Evolutionary conservation across 2,329 filamentous ascomycete genomes (phyloP), one percentile per base, ranked within the genome.

Genomic region (Ceratocystis harringtonii): DNA sequence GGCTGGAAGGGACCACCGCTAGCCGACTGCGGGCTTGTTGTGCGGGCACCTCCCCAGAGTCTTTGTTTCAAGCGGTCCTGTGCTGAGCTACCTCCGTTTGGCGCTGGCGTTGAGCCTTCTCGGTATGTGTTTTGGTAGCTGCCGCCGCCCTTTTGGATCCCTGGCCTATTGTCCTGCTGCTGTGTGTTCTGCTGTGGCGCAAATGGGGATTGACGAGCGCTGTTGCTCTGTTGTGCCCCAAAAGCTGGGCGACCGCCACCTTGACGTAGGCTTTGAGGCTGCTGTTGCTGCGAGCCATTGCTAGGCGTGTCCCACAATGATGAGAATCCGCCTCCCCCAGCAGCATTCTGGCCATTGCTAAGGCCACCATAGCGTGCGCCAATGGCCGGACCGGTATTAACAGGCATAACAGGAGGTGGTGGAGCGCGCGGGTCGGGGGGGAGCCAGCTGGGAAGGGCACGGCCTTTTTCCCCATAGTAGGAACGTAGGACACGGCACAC

Each of bases 381-480:
- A 71, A 83, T 76, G 72, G 78, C 74, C 68, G 76, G 72, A 73
- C 81, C 74, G 69, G 81, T 76, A 75, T 83, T 79, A 68, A 84
- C 73, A 66, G 83, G 74, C 69, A 81, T 78, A 61, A 77, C 75
- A 43, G 81, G 78, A 28, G 65, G 66, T 45, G 81, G 80, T 52
- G 84, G 84, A 10, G 73, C 74, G 75, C 90, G 92, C n/a, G 90
- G 92, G 74, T 96, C 90, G 5, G 89, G 86, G 6, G 92, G 90
- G 6, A 97, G 85, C 92, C 94, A 97, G 70, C 80, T 77, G 0
- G 94, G 94, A 69, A 92, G 88, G 1, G 85, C 80, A 25, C 86
- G 85, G 70, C 87, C 89, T 73, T 95, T 94, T 75, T 97, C 92
- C 63, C 80, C 84, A 80, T 99, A 97, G 81, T 97, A 96, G 71